Evolutionary conservation across 108 stramenopile species (phyloP), one percentile per base, ranked within the genome.

Genomic region (Nitzschia inconspicua): DNA sequence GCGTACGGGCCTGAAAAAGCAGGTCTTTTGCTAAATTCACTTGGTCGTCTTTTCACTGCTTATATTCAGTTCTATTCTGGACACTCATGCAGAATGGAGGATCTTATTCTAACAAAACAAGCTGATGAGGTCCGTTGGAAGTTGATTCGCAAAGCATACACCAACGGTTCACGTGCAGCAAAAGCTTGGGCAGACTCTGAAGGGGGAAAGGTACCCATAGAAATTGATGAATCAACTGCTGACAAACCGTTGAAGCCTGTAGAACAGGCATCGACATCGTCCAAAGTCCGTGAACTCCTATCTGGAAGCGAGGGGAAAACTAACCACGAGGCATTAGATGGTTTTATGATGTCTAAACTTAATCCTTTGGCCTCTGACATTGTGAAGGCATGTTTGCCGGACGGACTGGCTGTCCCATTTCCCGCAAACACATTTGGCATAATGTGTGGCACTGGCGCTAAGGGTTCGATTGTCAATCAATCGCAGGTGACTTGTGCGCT

Each of bases 381-480:
- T 44, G 96, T 99, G 49, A 95, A 97, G 61, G 75, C 79, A 8
- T 98, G 98, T 62, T 83, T 99, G 35, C 99, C 99, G 0, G 58
- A 85, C 66, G 98, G 98, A 8, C 85, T 98, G 37, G 91, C 85
- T 2, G 96, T 95, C 41, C 97, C 97, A 11, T 99, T 99, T 73
- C 98, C 98, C 19, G 65, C 60, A 41, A 99, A 99, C 67, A 86
- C 88, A 31, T 99, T 99, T 73, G 81, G 94, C 24, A 72, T 99
- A 16, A 99, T 99, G 99, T 94, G 95, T 4, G 84, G 90, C 5
- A 98, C 98, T 4, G 99, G 99, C 3, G 99, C 98, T 23, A 99
- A 99, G 76, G 99, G 99, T 5, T 97, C 96, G 14, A 91, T 86
- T 57, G 99, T 99, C 19, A 99, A 99, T 72, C 99, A 98, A 65